Conservation (phyloP, 257 asterid genomes). For the Echium plantagineum region DNA sequence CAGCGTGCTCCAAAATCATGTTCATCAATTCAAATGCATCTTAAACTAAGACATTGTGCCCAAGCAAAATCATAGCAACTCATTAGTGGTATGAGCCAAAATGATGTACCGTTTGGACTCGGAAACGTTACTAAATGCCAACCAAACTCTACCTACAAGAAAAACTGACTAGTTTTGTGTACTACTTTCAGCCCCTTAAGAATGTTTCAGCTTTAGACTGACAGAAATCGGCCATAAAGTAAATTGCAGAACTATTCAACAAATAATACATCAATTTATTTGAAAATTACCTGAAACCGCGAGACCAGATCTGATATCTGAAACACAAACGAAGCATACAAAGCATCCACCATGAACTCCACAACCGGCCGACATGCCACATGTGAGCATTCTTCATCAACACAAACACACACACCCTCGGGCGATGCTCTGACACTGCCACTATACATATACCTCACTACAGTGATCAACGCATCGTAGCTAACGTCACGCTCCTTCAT, state of each 20-base stretch:
- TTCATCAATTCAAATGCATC: background rate
- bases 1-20: background rate
- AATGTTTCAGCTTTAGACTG: background rate
- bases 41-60: too few relatives aligned
- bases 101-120: too few relatives aligned
- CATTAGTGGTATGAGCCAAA: background rate
- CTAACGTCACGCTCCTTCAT: slow-evolving; percentile 64
- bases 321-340: slow-evolving; percentile 59
- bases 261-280: background rate
- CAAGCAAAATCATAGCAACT: background rate
- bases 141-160: too few relatives aligned
- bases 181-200: too few relatives aligned
- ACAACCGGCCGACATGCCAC: slow-evolving; percentile 76
- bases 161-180: too few relatives aligned
- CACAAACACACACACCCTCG: slow-evolving; percentile 57
- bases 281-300: slow-evolving; percentile 55
- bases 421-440: slow-evolving; percentile 55
- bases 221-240: too few relatives aligned
- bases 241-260: too few relatives aligned
- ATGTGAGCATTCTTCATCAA: slow-evolving; percentile 76
- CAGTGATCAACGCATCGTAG: slow-evolving; percentile 54
- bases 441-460: slow-evolving; percentile 59
- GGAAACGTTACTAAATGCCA: too few relatives aligned
- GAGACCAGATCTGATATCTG: slow-evolving; percentile 52
- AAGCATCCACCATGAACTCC: slow-evolving; percentile 51